Evolutionary conservation across 75 land plant species (phyloP).

Genomic region (Picea sitchensis): DNA sequence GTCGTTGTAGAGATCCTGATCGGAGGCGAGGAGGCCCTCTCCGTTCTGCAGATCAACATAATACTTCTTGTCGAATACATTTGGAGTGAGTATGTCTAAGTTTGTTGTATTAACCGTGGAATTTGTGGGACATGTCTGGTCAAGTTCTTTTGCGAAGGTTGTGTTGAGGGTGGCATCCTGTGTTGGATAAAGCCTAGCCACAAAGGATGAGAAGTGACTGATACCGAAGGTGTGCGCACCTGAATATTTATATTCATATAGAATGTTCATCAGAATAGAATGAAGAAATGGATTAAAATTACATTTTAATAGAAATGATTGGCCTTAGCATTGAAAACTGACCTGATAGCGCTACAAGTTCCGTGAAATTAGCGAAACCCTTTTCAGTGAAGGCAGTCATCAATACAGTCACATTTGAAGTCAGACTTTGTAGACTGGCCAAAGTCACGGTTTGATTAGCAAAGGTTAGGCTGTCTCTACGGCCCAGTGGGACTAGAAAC

Average conservation of each 20-base stretch:
- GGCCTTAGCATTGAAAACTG: no score
- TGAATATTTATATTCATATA: slow-evolving; percentile 6
- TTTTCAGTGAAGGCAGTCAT: no score
- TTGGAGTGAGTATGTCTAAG: slow-evolving; percentile 38
- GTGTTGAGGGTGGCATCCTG: slow-evolving; percentile 21
- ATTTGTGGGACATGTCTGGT: slow-evolving; percentile 24
- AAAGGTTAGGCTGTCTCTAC: no score
- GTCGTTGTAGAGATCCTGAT: slow-evolving; percentile 48
- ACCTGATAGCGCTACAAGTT: no score
- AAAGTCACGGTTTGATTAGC: no score
- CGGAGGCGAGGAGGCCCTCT: slow-evolving; percentile 59
- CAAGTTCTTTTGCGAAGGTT: slow-evolving; percentile 31
- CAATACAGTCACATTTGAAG: no score
- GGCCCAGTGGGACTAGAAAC: no score
- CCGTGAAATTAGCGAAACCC: no score
- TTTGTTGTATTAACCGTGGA: slow-evolving; percentile 20
- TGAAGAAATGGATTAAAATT: no score
- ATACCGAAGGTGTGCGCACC: slow-evolving; percentile 64
- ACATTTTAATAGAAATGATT: no score
- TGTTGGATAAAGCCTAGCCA: slow-evolving; percentile 30
- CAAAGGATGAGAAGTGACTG: slow-evolving; percentile 37
- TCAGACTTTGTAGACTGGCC: no score
- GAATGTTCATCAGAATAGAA: no score
- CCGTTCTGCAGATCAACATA: slow-evolving; percentile 46
- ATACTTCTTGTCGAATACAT: slow-evolving; percentile 64